Conservation (phyloP, 2,329 filamentous ascomycete species). For the Rhexocercosporidium sp. region DNA sequence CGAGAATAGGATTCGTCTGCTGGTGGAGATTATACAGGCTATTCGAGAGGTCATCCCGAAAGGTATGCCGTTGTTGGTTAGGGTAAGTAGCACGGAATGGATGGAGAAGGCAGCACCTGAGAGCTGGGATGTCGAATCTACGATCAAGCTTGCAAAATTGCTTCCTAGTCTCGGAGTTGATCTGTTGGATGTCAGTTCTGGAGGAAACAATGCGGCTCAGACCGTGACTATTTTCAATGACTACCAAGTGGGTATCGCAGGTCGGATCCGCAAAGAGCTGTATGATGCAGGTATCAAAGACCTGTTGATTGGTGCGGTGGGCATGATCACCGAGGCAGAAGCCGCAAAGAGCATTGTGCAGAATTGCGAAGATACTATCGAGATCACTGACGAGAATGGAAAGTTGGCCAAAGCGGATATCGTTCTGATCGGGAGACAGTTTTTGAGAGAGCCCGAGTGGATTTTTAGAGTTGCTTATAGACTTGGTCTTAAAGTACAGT, state of each 20-base stretch:
- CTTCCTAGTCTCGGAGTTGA: conserved; percentile 79
- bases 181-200: conserved; percentile 80
- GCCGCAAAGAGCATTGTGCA: conserved; percentile 60
- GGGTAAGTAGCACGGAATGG: conserved; percentile 69
- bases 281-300: conserved; percentile 50
- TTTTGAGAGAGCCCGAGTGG: conserved; percentile 82
- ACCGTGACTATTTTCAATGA: conserved; percentile 54
- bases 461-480: conserved; percentile 76
- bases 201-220: conserved; percentile 69
- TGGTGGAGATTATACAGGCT: conserved; percentile 58
- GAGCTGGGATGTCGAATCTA: conserved; percentile 36
- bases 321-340: conserved; percentile 71
- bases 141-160: conserved; percentile 67
- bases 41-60: conserved; percentile 58
- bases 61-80: conserved; percentile 60
- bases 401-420: conserved; percentile 60
- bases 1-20: conserved; percentile 68
- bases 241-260: conserved; percentile 78
- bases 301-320: conserved; percentile 76
- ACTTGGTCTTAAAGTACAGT: conserved; percentile 71
- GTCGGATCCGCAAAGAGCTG: conserved; percentile 71
- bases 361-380: conserved; percentile 19
- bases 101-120: conserved; percentile 49
- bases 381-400: conserved; percentile 22
- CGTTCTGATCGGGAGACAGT: conserved; percentile 74